Percentiles rank a stretch among this genome's conserved stretches.
These are phyloP conservation scores for Mrakia frigida DNA, from an alignment of 768 basidiomycete species.

Conservation along the genomic window DNA sequence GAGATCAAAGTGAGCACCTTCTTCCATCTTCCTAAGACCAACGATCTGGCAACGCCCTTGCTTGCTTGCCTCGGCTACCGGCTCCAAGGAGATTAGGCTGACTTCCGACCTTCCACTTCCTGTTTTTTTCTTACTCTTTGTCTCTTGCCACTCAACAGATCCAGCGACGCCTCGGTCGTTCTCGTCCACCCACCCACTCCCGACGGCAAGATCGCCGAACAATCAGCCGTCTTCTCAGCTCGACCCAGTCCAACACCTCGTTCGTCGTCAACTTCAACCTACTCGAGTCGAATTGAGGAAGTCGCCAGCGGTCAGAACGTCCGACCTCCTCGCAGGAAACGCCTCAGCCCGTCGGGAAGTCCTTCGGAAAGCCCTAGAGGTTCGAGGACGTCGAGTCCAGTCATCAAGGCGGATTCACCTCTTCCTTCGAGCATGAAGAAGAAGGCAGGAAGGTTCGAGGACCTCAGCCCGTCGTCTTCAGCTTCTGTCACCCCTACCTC, in stretches of 20 bases:
- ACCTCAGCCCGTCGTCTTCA: background rate
- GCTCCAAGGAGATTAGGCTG: background rate
- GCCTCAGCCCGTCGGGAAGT: slow-evolving; percentile 1
- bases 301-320: slow-evolving; percentile 20
- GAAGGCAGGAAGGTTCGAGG: background rate
- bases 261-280: background rate
- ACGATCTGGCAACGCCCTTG: background rate
- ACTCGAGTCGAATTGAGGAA: background rate
- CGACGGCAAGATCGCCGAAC: background rate
- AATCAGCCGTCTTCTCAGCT: background rate
- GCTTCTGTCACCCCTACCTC: slow-evolving; percentile 20
- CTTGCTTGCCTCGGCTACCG: background rate
- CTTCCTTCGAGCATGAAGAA: background rate
- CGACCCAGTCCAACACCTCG: background rate
- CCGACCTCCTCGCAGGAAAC: slow-evolving; percentile 21
- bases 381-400: background rate
- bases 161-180: slow-evolving; percentile 3
- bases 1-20: slow-evolving; percentile 4
- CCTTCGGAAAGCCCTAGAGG: background rate
- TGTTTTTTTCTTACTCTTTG: background rate
- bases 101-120: background rate
- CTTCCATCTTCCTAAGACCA: background rate
- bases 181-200: slow-evolving; percentile 19
- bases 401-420: background rate
- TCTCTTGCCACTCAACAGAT: too few species aligned